Conservation (phyloP, 805 yeast genomes). For the Cyberlindnera euphorbiae region DNA sequence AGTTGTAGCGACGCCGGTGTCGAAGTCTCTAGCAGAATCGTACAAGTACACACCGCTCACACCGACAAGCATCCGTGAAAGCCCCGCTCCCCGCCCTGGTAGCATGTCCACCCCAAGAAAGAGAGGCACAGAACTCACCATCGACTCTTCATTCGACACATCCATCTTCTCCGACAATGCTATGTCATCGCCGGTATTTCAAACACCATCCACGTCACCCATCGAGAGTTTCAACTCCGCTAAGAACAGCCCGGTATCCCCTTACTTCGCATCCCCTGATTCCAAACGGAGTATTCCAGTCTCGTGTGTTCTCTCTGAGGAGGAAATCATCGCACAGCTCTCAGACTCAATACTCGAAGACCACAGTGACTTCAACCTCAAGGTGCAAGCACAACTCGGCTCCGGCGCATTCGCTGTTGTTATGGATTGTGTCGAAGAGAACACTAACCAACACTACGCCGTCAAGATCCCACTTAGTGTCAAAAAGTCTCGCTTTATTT, state of each 20-base stretch:
- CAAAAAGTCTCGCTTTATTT: conserved; percentile 11
- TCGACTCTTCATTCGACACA: no score
- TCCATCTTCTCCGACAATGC: no score
- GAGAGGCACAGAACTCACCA: no score
- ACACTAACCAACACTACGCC: conserved; percentile 8
- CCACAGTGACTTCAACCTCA: conserved; percentile 5
- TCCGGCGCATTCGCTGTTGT: conserved; percentile 22
- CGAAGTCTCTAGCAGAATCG: no score
- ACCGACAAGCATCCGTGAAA: no score
- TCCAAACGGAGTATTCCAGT: conserved; percentile 1
- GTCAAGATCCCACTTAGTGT: conserved; percentile 19
- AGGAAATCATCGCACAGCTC: conserved; percentile 1
- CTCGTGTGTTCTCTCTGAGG: conserved; percentile 1
- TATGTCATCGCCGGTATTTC: no score
- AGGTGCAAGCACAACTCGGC: conserved; percentile 9
- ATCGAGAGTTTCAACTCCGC: conserved; percentile 1
- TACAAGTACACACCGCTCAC: no score
- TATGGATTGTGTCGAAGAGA: conserved; percentile 3
- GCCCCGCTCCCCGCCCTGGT: no score
- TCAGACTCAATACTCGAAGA: conserved; percentile 12
- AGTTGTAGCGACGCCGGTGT: no score
- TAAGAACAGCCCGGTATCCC: conserved; percentile 1
- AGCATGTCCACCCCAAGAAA: no score
- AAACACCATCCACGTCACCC: neutral
- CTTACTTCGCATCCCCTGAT: conserved; percentile 1